Evolutionary conservation across 805 yeast genomes (phyloP), one percentile per base, ranked within the genome.

Genomic region (Saccharomyces cerevisiae): DNA sequence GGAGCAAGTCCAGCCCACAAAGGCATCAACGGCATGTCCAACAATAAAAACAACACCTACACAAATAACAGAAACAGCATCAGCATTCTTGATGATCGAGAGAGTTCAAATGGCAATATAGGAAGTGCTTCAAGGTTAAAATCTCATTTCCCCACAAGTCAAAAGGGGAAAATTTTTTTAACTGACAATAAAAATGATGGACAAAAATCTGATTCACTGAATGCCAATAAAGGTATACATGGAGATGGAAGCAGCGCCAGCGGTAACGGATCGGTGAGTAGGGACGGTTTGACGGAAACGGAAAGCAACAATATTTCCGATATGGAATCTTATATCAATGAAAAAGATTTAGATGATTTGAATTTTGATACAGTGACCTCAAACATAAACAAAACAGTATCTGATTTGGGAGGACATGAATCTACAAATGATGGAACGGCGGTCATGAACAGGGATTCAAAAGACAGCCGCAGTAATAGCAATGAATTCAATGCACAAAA

Each of bases 291-390:
- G 22, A 14, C 17, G 9, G 48, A 24, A 36, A 46, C 17, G 5
- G 17, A 13, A 24, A 28, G 29, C 10, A 51, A 41, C 26, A 59
- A 55, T 29, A 54, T 61, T 6, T 66, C 70, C 3, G 70, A 69
- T 50, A 60, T 69, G 2, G 70, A 67, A 32, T 67, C 71, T 1
- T 68, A 60, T 43, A 64, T 69, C 14, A 65, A 68, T 52, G 70
- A 64, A n/a, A 59, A 64, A 31, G 71, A 67, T 54, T 50, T 69
- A 41, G 64, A 61, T 21, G 58, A 57, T 41, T 32, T 65, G 21
- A 56, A 59, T 27, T 48, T 65, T n/a, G 69, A 64, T 24, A 53
- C 54, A 9, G 47, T 57, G 3, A 52, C 55, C 3, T 50, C 62
- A 3, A 49, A 53, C 14, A 49, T 51, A 9, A 55, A 48, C n/a